Base-by-base conservation (phyloP, 2,329 filamentous ascomycete species). In the Epichloe sp. region DNA sequence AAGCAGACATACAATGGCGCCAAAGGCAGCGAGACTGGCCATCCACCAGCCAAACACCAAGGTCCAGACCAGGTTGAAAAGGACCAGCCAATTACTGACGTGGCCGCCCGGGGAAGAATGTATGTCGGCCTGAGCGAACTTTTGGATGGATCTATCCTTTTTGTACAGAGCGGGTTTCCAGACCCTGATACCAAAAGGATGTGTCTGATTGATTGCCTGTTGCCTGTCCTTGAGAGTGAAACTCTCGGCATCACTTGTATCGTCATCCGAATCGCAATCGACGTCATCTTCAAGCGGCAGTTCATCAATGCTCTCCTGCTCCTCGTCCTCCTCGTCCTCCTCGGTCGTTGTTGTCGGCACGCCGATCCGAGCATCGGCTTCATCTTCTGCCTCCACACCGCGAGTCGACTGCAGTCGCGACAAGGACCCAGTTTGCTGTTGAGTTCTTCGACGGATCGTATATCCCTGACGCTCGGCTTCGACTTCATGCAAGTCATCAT, bases 91-190 rank as follows among this genome's bases (percentile, higher is more conserved):
- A 53, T 71, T 80, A 68, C 82, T 91, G 55, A 97, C 91, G 59
- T 82, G 83, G 17, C 88, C 86, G 21, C 93, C 93, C 0, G 93
- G 93, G 1, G 88, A 83, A 3, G 91, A 97, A 71, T 98, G 93
- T 53, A 98, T 97, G 66, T 98, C 93, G 14, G 86, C 90, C 69
- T 97, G 91, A 5, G 93, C 93, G 45, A 84, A 95, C 68, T 94
- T 93, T 66, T 97, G 89, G 38, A 98, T 94, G 1, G 93, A 98
- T 52, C 93, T 83, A 60, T 86, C 84, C 68, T 98, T 98, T 71
- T 98, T 98, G 77, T 98, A 98, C 56, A 98, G 68, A 1, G 93
- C 94, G 43, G 93, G 93, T 68, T 98, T 98, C 93, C 93, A 98
- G 56, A 98, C 88, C 65, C 94, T 83, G 64, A 98, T 97, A 74